Evolutionary conservation across 192 early-diverging fungal genomes (phyloP), one percentile per base, ranked within the genome.

Genomic region (Entomortierella parvispora): DNA sequence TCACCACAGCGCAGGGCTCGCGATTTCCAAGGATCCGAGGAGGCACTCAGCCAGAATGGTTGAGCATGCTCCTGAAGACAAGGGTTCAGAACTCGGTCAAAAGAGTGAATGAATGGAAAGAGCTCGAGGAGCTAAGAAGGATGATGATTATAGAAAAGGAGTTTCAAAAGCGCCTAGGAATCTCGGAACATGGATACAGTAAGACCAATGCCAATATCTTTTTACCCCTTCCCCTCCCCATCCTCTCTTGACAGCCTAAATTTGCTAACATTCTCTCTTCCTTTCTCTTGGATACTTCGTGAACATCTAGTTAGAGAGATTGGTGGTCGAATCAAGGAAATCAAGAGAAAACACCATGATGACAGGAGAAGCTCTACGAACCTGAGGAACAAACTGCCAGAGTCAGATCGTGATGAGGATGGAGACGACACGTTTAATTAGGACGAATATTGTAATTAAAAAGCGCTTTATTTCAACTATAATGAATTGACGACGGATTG

Each of bases 1-100:
- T 80, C 9, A 60, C 58, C 5, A 71, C 78, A 22, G 26, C 71
- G 12, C 68, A 68, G 37, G 83, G 83, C 4, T 76, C 69, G 37
- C 58, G 28, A n/a, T 71, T 85, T n/a, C 64, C 65, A 45, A 62
- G 81, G 42, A 66, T 80, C 12, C 54, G 81, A 60, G 83, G 83
- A 23, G 81, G 69, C 14, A 59, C 65, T 2, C 83, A 84, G 49
- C 85, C 85, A 3, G 29, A 59, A 22, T 68, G 70, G 66, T 66
- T 81, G 29, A 80, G 81, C 28, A 84, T 87, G 85, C 83, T 84
- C 80, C 32, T 87, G 33, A 87, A 84, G 32, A 54, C 79, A 14
- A 45, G 81, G 18, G 82, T 82, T 7, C 42, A 54, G 37, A 56
- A 31, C n/a, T 69, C 58, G 22, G 80, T 83, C 20, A 62, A 55